phyloP scores from a whole-genome alignment of 164 flowering plant genomes.

The Dillenia turbinata region DNA sequence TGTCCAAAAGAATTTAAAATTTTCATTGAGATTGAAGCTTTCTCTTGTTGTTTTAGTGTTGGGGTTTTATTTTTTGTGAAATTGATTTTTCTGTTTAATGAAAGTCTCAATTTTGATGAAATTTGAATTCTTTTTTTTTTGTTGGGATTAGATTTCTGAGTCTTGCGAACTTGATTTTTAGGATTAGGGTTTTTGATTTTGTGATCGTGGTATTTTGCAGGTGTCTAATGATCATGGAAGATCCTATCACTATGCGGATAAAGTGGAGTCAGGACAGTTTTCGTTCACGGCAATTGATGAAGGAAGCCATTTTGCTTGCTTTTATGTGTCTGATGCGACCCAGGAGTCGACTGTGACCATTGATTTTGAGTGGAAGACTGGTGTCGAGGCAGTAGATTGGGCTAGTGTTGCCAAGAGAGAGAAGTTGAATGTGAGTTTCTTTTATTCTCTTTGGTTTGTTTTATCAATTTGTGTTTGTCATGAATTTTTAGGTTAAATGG shows the following conservation, averaged over 20 bases:
- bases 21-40: not conserved
- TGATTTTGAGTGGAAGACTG: conserved; percentile 76
- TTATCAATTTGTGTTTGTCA: not conserved
- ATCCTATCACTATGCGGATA: conserved; percentile 41
- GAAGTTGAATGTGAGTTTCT: conserved; percentile 44
- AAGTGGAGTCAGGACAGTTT: conserved; percentile 53
- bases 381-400: conserved; percentile 71
- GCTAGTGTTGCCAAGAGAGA: conserved; percentile 64
- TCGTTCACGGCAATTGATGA: conserved; percentile 48
- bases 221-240: conserved; percentile 53
- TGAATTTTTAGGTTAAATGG: not conserved
- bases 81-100: not conserved
- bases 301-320: conserved; percentile 63
- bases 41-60: not conserved
- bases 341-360: conserved; percentile 33
- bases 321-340: conserved; percentile 40
- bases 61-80: conserved; percentile 1
- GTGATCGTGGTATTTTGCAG: conserved; percentile 21
- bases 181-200: not conserved
- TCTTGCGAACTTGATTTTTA: not conserved
- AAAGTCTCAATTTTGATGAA: not conserved
- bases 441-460: not conserved
- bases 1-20: not conserved
- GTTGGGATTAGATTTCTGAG: not conserved
- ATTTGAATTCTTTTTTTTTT: not conserved